Conservation (phyloP, 176 grass and related monocot genomes). For the Phragmites australis region DNA sequence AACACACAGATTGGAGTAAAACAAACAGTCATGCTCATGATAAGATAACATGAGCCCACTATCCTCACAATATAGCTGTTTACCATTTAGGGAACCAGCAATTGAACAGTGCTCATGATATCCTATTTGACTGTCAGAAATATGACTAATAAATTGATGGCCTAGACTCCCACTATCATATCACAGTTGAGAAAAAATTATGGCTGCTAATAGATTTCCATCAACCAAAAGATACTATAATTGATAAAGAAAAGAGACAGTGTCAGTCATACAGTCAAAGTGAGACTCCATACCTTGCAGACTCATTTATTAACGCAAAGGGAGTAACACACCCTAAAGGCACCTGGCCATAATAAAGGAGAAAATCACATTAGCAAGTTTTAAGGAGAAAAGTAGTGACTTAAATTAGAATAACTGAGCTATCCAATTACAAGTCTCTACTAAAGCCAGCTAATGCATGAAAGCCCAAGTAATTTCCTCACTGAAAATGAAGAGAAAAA, state of each 20-base stretch:
- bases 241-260: background rate
- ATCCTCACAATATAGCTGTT: background rate
- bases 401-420: conserved; percentile 4
- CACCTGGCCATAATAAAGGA: conserved; percentile 60
- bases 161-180: background rate
- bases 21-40: background rate
- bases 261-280: conserved; percentile 28
- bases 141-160: conserved; percentile 17
- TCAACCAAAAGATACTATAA: conserved; percentile 11
- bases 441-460: background rate
- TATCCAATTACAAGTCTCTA: background rate
- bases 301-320: conserved; percentile 87
- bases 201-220: background rate
- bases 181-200: conserved; percentile 18
- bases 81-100: background rate
- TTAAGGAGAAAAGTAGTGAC: background rate
- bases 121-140: background rate
- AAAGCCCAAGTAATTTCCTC: background rate
- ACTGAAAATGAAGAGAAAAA: background rate
- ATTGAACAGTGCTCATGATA: background rate
- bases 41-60: background rate
- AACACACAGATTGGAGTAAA: background rate
- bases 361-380: conserved; percentile 24
- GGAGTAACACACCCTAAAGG: conserved; percentile 92
- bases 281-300: conserved; percentile 60